A percentile compares a stretch with the other conserved stretches of the same genome.
Evolutionary conservation across 345 rosid genomes (phyloP).

Genomic region (Triadica sebifera): DNA sequence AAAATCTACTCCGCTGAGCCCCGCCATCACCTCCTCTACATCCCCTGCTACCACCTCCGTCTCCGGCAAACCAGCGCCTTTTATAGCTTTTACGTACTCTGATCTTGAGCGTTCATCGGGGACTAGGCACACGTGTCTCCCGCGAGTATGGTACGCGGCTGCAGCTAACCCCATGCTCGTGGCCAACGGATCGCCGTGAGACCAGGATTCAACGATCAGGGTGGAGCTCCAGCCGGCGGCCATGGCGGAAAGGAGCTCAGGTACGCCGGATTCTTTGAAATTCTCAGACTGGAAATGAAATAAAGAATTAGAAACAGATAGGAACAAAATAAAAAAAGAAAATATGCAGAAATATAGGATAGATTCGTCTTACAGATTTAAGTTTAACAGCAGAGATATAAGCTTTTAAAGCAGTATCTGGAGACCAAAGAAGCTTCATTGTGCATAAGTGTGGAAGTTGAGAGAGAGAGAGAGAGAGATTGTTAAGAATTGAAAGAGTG

Average conservation of each 20-base stretch:
- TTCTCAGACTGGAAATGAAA: conserved; percentile 41
- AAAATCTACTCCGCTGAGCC: conserved; percentile 59
- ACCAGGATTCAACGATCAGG: conserved; percentile 75
- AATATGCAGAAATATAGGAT: neutral
- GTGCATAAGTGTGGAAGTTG: neutral
- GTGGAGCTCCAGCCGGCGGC: conserved; percentile 90
- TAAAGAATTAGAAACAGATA: neutral
- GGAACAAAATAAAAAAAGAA: neutral
- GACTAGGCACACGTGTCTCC: conserved; percentile 75
- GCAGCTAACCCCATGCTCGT: conserved; percentile 75
- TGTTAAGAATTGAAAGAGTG: neutral
- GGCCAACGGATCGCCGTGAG: conserved; percentile 51
- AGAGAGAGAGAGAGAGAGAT: no score
- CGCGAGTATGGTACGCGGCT: conserved; percentile 65
- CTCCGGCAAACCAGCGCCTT: conserved; percentile 26
- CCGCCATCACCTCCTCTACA: conserved; percentile 52
- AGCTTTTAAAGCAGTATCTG: conserved; percentile 73
- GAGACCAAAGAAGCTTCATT: conserved; percentile 88
- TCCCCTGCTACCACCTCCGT: conserved; percentile 52
- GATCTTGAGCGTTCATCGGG: conserved; percentile 65
- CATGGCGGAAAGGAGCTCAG: conserved; percentile 80
- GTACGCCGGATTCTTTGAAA: conserved; percentile 53
- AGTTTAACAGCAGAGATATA: conserved; percentile 56
- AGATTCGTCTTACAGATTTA: conserved; percentile 37
- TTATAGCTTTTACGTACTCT: conserved; percentile 47